phyloP scores from a whole-genome alignment of 2,329 filamentous ascomycete genomes.

The Dryadomyces quercus-mongolicae region DNA sequence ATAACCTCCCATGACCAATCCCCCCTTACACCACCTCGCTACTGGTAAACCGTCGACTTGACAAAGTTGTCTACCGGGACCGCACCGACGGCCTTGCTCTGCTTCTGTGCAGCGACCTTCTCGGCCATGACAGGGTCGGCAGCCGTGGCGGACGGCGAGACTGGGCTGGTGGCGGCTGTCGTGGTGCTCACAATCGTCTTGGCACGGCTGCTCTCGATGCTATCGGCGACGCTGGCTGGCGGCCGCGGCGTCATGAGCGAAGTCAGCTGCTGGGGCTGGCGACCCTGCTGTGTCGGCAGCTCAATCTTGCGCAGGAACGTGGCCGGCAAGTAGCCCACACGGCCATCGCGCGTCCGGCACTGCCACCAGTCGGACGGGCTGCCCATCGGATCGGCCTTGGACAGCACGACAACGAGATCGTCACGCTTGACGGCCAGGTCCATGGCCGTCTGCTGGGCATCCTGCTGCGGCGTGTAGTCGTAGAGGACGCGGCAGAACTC shows the following conservation, averaged over 20 bases:
- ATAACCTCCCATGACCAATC: no score
- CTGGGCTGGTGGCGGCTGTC: background rate
- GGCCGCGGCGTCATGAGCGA: constrained; percentile 12
- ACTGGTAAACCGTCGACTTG: constrained; percentile 29
- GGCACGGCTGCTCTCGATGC: constrained; percentile 23
- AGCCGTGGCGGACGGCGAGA: background rate
- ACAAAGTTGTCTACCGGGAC: constrained; percentile 43
- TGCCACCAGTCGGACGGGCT: constrained; percentile 96
- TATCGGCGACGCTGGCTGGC: constrained; percentile 28
- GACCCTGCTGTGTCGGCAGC: constrained; percentile 25
- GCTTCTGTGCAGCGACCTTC: constrained; percentile 10
- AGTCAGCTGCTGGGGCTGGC: background rate
- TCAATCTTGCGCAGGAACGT: constrained; percentile 74
- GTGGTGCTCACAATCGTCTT: constrained; percentile 23
- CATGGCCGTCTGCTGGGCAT: constrained; percentile 27
- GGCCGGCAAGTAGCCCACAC: constrained; percentile 81
- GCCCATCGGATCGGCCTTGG: constrained; percentile 84
- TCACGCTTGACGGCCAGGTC: constrained; percentile 90
- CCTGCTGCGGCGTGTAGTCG: constrained; percentile 66
- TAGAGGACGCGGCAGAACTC: constrained; percentile 94
- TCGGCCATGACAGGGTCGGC: constrained; percentile 11
- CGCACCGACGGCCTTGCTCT: constrained; percentile 12
- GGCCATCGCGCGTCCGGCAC: constrained; percentile 78
- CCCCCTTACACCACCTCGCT: background rate
- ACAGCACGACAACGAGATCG: constrained; percentile 86